Evolutionary conservation across 257 asterid genomes (phyloP), one percentile per base, ranked within the genome.

Genomic region (Anisodus acutangulus): DNA sequence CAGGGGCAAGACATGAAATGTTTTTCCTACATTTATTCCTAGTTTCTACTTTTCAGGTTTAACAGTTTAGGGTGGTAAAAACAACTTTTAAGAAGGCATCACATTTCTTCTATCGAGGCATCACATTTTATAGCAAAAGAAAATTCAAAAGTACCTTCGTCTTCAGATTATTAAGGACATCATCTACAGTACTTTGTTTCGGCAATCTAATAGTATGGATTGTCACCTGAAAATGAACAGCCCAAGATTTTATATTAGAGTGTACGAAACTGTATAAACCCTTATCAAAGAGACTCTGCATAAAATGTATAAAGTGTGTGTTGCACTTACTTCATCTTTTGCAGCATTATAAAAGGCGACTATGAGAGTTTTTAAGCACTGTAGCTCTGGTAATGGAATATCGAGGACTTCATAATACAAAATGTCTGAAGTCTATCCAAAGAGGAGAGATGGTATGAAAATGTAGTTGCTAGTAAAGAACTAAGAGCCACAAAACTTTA

Each of bases 101-200:
- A 69, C 15, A 17, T 54, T 4, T 41, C 68, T 39, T 16, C 8
- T 12, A 4, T 31, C 4, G 7, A 19, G 57, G 41, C 81, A 83
- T 67, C 68, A 57, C 70, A 71, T 51, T 55, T 16, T 19, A 83
- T 22, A 78, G 43, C 45, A 78, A 17, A 17, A 10, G 45, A 78
- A 49, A 3, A 45, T 17, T 19, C 81, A 47, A 31, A 67, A 63
- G 86, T 86, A 88, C 92, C 92, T 86, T 88, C 83, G 83, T 78
- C 78, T 88, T 90, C 54, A 91, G 86, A 49, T 87, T 90, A 86
- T 83, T 57, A 83, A 92, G 91, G 16, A 92, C 84, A 85, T 92
- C 93, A 47, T 86, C 86, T 41, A 92, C 88, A 9, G 89, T 90
- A 86, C 92, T 86, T 85, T 90, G 90, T 83, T 86, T 89, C n/a